Evolutionary conservation across 2,329 filamentous ascomycete genomes (phyloP).

Genomic region (Aspergillus spinulosporus): DNA sequence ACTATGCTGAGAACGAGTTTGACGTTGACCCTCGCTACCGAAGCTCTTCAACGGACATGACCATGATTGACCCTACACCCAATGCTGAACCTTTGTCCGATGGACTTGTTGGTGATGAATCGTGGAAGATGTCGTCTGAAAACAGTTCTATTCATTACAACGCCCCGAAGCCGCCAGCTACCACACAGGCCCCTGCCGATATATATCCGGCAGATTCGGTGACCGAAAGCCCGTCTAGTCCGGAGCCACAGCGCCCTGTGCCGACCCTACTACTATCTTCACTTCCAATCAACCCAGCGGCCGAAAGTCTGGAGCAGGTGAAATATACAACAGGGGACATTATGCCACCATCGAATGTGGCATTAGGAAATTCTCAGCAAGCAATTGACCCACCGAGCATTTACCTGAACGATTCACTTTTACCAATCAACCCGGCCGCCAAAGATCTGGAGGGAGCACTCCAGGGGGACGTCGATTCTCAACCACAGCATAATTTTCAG

Average conservation of each 20-base stretch:
- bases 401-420: neutral
- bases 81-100: conserved; percentile 18
- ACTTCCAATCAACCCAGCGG: conserved; percentile 37
- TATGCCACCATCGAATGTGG: neutral
- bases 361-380: neutral
- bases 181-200: conserved; percentile 13
- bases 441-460: neutral
- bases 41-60: conserved; percentile 6
- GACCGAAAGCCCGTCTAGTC: conserved; percentile 16
- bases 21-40: conserved; percentile 21
- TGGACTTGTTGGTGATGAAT: conserved; percentile 27
- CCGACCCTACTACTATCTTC: conserved; percentile 32
- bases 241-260: conserved; percentile 17
- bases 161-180: conserved; percentile 17
- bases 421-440: conserved; percentile 3
- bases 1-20: conserved; percentile 19
- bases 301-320: conserved; percentile 14
- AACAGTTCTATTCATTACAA: conserved; percentile 17
- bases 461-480: conserved; percentile 11
- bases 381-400: neutral
- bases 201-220: conserved; percentile 1
- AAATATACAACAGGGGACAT: neutral
- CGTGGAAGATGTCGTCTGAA: conserved; percentile 12
- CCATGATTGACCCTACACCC: conserved; percentile 9
- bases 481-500: conserved; percentile 15